Conservation (phyloP, 305 asterid species). For the Lippia alba region DNA sequence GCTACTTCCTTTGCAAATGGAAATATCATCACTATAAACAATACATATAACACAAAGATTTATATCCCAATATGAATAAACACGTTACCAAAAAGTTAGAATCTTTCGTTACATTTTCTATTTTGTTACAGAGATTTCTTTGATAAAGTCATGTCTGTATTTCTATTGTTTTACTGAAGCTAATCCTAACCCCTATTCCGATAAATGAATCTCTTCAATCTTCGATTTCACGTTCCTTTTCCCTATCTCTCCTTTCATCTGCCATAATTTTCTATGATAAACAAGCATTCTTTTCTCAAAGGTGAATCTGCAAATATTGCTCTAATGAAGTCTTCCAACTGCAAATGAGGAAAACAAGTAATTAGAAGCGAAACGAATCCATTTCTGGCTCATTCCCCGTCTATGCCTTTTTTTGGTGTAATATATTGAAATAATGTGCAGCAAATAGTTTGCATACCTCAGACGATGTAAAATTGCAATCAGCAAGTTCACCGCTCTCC, state of each 20-base stretch:
- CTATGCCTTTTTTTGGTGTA: neutral
- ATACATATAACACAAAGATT: too few species aligned
- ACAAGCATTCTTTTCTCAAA: slow-evolving; percentile 76
- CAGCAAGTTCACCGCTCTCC: slow-evolving; percentile 89
- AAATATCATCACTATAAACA: neutral
- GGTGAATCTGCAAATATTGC: slow-evolving; percentile 87
- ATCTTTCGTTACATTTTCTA: too few species aligned
- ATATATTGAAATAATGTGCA: neutral
- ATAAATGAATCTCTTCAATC: slow-evolving; percentile 14
- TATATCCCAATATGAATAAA: too few species aligned
- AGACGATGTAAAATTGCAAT: slow-evolving; percentile 58
- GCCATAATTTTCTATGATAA: slow-evolving; percentile 53
- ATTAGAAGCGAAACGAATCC: slow-evolving; percentile 4
- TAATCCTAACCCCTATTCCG: slow-evolving; percentile 2
- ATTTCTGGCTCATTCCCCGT: neutral
- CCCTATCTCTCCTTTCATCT: slow-evolving; percentile 20
- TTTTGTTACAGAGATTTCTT: too few species aligned
- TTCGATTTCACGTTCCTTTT: neutral
- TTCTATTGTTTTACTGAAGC: slow-evolving; percentile 9
- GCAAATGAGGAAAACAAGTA: slow-evolving; percentile 30
- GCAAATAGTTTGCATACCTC: slow-evolving; percentile 59
- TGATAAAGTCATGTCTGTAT: too few species aligned
- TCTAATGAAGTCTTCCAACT: slow-evolving; percentile 77
- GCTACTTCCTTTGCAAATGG: neutral
- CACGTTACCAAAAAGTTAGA: too few species aligned